Base-by-base conservation (phyloP, 495 filamentous ascomycete genomes). In the Astrothelium macrocarpum region DNA sequence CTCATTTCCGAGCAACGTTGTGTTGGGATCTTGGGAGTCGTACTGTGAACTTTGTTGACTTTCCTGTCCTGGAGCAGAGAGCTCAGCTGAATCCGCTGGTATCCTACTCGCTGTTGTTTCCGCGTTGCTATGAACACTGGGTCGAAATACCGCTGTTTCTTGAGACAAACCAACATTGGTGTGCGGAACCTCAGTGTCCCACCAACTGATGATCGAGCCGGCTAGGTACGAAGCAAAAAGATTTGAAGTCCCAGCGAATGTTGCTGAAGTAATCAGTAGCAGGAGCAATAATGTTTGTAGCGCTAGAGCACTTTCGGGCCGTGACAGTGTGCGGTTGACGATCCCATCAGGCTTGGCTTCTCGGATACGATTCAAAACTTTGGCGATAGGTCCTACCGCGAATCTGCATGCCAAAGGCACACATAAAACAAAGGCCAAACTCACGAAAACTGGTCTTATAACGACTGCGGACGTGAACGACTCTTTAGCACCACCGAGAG, bases 161-260 rank as follows among this genome's bases (percentile, higher is more conserved):
- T 4, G 25, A 26, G 20, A 20, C 10, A 56, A 9, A 3, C 2
- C 16, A 5, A 5, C 2, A 9, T n/a, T 5, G 2, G 60, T 53
- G 64, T 71, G 67, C 39, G 70, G 62, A 26, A 72, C 59, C 34
- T 72, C 69, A 32, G 31, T 53, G 72, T 80, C 75, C 74, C 83
- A 79, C 85, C 79, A 83, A 18, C 82, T 84, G 16, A 84, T 71
- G 1, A 78, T 71, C 1, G 82, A 80, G 11, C 87, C 87, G 9
- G 87, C 84, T 26, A 89, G 76, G 67, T 88, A 90, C 2, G 87
- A 82, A 18, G 87, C 85, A 67, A 91, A 87, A 2, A 90, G 75
- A 64, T 81, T 81, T 2, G 87, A 90, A 0, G 87, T 85, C 0
- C 85, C 87, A 4, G 86, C 84, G 73, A 82, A 87, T 10, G 75